Evolutionary conservation across 2,329 filamentous ascomycete genomes (phyloP).

Genomic region (Talaromyces pinophilus): DNA sequence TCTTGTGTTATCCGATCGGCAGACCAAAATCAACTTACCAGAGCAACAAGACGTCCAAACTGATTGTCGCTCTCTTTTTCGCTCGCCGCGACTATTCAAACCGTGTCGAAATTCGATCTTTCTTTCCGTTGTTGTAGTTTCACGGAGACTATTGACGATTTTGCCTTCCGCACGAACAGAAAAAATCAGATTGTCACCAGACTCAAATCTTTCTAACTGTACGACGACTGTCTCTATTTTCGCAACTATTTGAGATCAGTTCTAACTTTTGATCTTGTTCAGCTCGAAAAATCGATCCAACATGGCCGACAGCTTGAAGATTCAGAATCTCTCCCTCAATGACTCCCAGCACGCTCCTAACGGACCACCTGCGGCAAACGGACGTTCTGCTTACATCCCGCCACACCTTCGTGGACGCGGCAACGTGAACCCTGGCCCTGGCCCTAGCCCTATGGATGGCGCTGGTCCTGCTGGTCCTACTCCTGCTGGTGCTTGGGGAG

Average conservation of each 20-base stretch:
- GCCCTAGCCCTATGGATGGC: conserved; percentile 9
- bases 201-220: conserved; percentile 5
- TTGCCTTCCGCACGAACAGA: neutral
- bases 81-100: neutral
- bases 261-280: neutral
- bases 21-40: conserved; percentile 22
- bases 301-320: conserved; percentile 45
- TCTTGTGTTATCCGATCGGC: conserved; percentile 26
- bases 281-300: conserved; percentile 12
- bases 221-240: neutral
- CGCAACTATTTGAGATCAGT: neutral
- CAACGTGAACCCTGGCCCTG: conserved; percentile 23
- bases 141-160: conserved; percentile 11
- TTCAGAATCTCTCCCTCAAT: conserved; percentile 52
- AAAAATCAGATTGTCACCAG: neutral
- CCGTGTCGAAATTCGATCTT: neutral
- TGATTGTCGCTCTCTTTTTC: conserved; percentile 29
- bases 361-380: conserved; percentile 30
- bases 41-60: conserved; percentile 17
- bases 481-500: conserved; percentile 41
- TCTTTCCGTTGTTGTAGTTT: conserved; percentile 11
- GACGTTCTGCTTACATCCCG: conserved; percentile 66
- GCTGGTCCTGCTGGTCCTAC: conserved; percentile 24
- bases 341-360: conserved; percentile 62
- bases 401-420: conserved; percentile 59